These are phyloP conservation scores for Mycena sanguinolenta DNA, from an alignment of 768 basidiomycete genomes.

Conservation along the genomic window DNA sequence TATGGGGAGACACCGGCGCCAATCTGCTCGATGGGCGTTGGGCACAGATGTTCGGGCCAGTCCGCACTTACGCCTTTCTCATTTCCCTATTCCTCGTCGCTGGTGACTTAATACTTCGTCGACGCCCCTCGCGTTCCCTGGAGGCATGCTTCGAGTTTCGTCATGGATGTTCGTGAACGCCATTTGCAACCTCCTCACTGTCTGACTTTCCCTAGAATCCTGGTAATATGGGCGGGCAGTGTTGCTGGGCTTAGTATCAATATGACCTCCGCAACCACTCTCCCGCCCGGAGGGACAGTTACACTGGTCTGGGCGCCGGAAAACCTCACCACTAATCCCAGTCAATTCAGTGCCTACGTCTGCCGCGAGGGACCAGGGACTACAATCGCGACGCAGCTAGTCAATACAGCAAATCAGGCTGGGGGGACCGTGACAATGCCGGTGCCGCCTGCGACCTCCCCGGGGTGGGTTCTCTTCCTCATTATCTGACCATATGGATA, in stretches of 20 bases:
- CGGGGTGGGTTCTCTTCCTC: too few species aligned
- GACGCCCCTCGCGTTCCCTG: background rate
- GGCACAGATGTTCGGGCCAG: too few species aligned
- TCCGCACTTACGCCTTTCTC: too few species aligned
- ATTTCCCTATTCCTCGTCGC: too few species aligned
- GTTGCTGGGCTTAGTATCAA: background rate
- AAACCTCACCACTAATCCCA: background rate
- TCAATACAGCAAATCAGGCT: background rate
- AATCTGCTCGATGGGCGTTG: too few species aligned
- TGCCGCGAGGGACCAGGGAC: background rate
- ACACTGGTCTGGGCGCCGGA: background rate
- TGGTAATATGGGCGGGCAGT: constrained; percentile 1
- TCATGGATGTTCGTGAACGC: background rate
- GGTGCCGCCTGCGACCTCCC: background rate
- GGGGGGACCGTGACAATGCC: background rate
- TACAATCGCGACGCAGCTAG: background rate
- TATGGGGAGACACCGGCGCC: too few species aligned
- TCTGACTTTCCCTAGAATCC: background rate
- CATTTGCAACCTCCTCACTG: background rate
- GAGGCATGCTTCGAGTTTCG: constrained; percentile 5
- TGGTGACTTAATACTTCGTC: background rate
- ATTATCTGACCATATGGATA: too few species aligned
- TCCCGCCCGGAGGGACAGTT: constrained; percentile 7
- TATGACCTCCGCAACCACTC: background rate
- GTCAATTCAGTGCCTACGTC: background rate